phyloP scores from a whole-genome alignment of 768 basidiomycete species.

The Termitomyces sp. region DNA sequence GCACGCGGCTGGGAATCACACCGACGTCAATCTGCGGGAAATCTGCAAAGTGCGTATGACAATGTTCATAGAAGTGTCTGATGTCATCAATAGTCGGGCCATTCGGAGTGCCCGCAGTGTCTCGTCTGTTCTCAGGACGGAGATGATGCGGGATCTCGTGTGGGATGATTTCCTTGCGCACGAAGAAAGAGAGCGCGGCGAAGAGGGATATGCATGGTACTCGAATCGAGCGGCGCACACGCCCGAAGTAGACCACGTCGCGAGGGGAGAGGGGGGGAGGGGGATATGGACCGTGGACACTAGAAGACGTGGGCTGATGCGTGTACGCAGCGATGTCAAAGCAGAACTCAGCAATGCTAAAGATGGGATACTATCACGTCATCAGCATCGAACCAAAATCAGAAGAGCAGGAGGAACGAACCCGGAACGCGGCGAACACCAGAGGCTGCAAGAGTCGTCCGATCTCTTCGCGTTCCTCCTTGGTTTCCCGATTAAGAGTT shows the following conservation, averaged over 20 bases:
- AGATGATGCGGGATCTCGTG: slow-evolving; percentile 34
- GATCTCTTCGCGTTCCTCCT: slow-evolving; percentile 24
- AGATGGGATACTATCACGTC: slow-evolving; percentile 36
- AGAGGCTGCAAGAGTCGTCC: slow-evolving; percentile 35
- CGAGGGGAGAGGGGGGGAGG: slow-evolving; percentile 22
- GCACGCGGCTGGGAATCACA: not conserved
- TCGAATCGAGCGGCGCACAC: slow-evolving; percentile 20
- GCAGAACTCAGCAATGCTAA: slow-evolving; percentile 27
- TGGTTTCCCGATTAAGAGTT: slow-evolving; percentile 28
- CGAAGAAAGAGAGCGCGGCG: slow-evolving; percentile 44
- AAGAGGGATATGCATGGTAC: slow-evolving; percentile 40
- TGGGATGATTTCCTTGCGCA: slow-evolving; percentile 30
- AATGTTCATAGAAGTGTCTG: slow-evolving; percentile 34
- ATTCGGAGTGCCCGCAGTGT: slow-evolving; percentile 18
- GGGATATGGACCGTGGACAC: slow-evolving; percentile 21
- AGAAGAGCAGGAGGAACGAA: slow-evolving; percentile 22
- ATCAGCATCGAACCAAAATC: slow-evolving; percentile 11
- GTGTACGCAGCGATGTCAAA: slow-evolving; percentile 17
- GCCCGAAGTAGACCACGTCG: slow-evolving; percentile 39
- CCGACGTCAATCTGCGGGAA: slow-evolving; percentile 21
- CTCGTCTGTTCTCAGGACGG: slow-evolving; percentile 17
- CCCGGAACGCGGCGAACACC: slow-evolving; percentile 44
- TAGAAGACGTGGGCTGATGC: slow-evolving; percentile 12
- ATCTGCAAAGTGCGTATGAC: slow-evolving; percentile 34
- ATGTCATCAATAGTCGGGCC: slow-evolving; percentile 47